A percentile compares a stretch with the other conserved stretches of the same genome.
Evolutionary conservation across 1,284 basidiomycete genomes (phyloP).

Genomic region (Entoloma clypeatum): DNA sequence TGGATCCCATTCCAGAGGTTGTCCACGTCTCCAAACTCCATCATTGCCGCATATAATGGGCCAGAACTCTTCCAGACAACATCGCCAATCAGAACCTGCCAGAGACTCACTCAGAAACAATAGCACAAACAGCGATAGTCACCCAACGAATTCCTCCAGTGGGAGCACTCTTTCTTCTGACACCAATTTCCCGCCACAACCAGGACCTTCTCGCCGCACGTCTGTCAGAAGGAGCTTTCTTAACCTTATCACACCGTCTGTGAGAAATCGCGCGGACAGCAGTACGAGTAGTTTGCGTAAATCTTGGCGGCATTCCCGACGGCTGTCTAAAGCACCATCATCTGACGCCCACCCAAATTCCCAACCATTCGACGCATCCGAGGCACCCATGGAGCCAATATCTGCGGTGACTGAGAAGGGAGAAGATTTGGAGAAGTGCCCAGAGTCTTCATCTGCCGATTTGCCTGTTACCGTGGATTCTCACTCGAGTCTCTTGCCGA

Average conservation of each 20-base stretch:
- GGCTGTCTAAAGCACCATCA: conserved; percentile 33
- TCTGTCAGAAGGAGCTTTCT: conserved; percentile 32
- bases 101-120: conserved; percentile 1
- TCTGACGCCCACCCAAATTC: conserved; percentile 10
- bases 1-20: not conserved
- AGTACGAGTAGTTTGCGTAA: conserved; percentile 17
- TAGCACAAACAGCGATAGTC: not conserved
- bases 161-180: conserved; percentile 1
- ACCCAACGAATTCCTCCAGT: not conserved
- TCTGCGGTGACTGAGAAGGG: conserved; percentile 21
- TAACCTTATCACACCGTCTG: conserved; percentile 30
- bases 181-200: not conserved
- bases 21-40: conserved; percentile 3
- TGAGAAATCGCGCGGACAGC: conserved; percentile 15
- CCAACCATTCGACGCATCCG: conserved; percentile 14
- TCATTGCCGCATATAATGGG: conserved; percentile 14
- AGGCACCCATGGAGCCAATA: conserved; percentile 11
- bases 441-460: too few relatives aligned
- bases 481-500: too few relatives aligned
- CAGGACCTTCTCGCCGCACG: conserved; percentile 22
- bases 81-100: not conserved
- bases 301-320: conserved; percentile 31
- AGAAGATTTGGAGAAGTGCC: too few relatives aligned
- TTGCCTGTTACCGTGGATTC: too few relatives aligned
- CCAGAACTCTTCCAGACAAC: conserved; percentile 18